Conservation (phyloP, 2,329 filamentous ascomycete species). For the Xylariaceae sp. region DNA sequence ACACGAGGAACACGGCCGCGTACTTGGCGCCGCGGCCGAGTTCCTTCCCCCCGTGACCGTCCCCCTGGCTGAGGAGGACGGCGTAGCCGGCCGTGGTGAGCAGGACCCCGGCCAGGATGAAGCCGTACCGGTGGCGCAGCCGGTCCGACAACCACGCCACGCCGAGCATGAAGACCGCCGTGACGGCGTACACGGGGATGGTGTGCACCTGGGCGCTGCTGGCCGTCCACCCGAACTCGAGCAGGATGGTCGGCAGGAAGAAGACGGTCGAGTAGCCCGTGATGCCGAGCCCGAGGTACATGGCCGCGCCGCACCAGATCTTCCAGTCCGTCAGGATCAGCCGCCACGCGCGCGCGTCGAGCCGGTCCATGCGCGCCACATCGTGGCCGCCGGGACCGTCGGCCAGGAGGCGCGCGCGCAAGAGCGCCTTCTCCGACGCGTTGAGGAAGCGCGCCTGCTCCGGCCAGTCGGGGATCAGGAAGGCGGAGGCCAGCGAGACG, state of each 20-base stretch:
- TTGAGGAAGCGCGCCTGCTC: slow-evolving; percentile 41
- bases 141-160: slow-evolving; percentile 34
- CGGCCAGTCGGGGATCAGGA: slow-evolving; percentile 44
- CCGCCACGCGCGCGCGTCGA: slow-evolving; percentile 41
- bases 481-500: slow-evolving; percentile 38
- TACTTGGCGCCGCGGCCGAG: slow-evolving; percentile 30
- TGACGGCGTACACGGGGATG: slow-evolving; percentile 36
- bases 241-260: slow-evolving; percentile 43
- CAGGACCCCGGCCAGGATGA: slow-evolving; percentile 30
- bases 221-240: slow-evolving; percentile 31
- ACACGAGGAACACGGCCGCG: slow-evolving; percentile 47
- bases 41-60: too few relatives aligned
- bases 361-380: slow-evolving; percentile 41
- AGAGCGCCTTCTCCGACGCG: slow-evolving; percentile 46
- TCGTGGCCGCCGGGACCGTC: slow-evolving; percentile 25
- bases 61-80: slow-evolving; percentile 38
- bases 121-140: slow-evolving; percentile 34
- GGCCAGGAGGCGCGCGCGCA: slow-evolving; percentile 39
- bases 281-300: slow-evolving; percentile 54
- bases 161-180: slow-evolving; percentile 31
- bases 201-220: slow-evolving; percentile 35
- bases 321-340: slow-evolving; percentile 47
- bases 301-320: slow-evolving; percentile 50
- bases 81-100: slow-evolving; percentile 43
- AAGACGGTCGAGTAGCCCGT: slow-evolving; percentile 47